Conservation (phyloP, 345 rosid species). For the Physaria fendleri region DNA sequence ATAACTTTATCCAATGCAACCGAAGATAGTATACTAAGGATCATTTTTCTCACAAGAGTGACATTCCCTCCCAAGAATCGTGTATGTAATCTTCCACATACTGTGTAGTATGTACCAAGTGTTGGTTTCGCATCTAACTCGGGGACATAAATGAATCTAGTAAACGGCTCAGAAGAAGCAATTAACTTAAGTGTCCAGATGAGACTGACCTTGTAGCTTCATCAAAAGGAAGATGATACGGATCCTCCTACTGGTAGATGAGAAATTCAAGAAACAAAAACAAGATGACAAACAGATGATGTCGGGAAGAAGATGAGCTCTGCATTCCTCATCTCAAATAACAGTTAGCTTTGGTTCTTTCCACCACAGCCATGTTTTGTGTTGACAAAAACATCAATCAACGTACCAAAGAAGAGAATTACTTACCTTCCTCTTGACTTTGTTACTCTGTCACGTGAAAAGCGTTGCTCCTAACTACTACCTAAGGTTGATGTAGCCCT, state of each 20-base stretch:
- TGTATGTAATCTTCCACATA: slow-evolving; percentile 18
- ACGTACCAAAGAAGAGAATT: slow-evolving; percentile 2
- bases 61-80: slow-evolving; percentile 5
- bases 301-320: slow-evolving; percentile 31
- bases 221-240: slow-evolving; percentile 25
- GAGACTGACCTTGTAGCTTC: slow-evolving; percentile 29
- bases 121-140: slow-evolving; percentile 19
- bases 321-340: slow-evolving; percentile 4
- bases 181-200: slow-evolving; percentile 17
- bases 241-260: slow-evolving; percentile 33
- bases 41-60: slow-evolving; percentile 20
- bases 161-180: slow-evolving; percentile 20
- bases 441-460: background rate
- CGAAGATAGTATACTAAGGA: slow-evolving; percentile 21
- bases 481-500: slow-evolving; percentile 10
- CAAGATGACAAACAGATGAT: slow-evolving; percentile 40
- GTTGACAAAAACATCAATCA: background rate
- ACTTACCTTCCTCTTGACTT: background rate
- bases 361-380: background rate
- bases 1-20: slow-evolving; percentile 14
- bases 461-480: background rate
- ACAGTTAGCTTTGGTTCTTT: background rate
- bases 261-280: slow-evolving; percentile 42
- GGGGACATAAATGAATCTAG: slow-evolving; percentile 25
- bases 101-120: background rate